These are phyloP conservation scores for Fusarium lateritium DNA, from an alignment of 2,329 filamentous ascomycete species.

Conservation along the genomic window DNA sequence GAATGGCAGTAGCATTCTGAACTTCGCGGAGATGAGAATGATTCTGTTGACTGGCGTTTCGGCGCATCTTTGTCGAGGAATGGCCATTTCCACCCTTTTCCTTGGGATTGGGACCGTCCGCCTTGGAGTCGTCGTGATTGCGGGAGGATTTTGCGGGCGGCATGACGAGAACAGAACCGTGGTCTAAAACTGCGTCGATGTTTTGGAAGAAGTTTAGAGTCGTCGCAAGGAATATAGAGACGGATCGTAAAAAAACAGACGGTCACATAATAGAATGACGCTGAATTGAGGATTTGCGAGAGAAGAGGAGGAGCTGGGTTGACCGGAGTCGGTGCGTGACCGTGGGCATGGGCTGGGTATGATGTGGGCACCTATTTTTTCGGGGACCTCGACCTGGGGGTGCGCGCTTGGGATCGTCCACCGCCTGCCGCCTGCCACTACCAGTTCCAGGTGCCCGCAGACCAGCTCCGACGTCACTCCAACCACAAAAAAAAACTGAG, in stretches of 20 bases:
- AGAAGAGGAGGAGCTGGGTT: constrained; percentile 27
- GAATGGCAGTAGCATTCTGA: constrained; percentile 57
- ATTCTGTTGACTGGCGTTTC: constrained; percentile 67
- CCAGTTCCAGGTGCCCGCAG: neutral
- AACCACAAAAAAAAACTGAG: constrained; percentile 8
- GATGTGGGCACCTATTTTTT: constrained; percentile 38
- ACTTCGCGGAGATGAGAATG: constrained; percentile 63
- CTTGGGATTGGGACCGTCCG: constrained; percentile 58
- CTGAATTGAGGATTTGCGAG: constrained; percentile 26
- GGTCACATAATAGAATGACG: constrained; percentile 43
- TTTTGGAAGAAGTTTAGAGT: neutral
- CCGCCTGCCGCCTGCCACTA: constrained; percentile 19
- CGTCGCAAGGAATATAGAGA: constrained; percentile 17
- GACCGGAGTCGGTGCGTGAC: constrained; percentile 46
- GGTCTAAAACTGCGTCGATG: constrained; percentile 12
- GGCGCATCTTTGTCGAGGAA: constrained; percentile 68
- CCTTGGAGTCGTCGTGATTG: constrained; percentile 63
- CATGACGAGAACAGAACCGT: constrained; percentile 52
- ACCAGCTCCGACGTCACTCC: constrained; percentile 40
- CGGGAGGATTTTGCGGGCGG: constrained; percentile 63
- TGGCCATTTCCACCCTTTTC: constrained; percentile 62
- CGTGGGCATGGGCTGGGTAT: constrained; percentile 1
- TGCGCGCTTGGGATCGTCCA: constrained; percentile 5
- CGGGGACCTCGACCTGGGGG: constrained; percentile 10
- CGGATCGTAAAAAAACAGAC: constrained; percentile 9